phyloP scores from a whole-genome alignment of 495 filamentous ascomycete genomes.

The Geoglossum glabrum region DNA sequence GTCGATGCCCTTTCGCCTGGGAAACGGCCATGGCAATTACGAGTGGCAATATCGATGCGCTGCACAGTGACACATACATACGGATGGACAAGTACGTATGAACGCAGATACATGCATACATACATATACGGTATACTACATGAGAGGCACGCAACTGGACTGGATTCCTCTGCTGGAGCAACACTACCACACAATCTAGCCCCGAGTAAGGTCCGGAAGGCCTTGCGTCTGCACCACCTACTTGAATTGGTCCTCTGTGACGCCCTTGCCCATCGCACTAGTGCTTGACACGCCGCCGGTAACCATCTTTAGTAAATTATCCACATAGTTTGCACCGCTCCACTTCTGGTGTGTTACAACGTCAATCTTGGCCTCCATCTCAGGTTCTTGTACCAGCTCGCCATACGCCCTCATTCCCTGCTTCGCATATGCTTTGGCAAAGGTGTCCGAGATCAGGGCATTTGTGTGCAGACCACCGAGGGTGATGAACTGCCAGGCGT shows the following conservation, averaged over 20 bases:
- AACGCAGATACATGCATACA: too few species aligned
- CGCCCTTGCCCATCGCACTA: slow-evolving; percentile 89
- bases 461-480: slow-evolving; percentile 93
- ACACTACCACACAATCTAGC: too few species aligned
- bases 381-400: slow-evolving; percentile 90
- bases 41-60: background rate
- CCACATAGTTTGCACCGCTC: slow-evolving; percentile 84
- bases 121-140: too few species aligned
- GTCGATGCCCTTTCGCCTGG: too few species aligned
- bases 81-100: too few species aligned
- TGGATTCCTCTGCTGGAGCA: too few species aligned
- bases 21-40: too few species aligned
- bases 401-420: slow-evolving; percentile 93
- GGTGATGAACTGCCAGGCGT: slow-evolving; percentile 99
- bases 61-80: background rate
- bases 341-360: slow-evolving; percentile 98
- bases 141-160: too few species aligned
- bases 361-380: slow-evolving; percentile 77
- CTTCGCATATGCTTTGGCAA: slow-evolving; percentile 60
- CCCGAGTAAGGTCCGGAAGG: too few species aligned
- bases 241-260: slow-evolving; percentile 94
- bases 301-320: slow-evolving; percentile 93
- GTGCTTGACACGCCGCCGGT: slow-evolving; percentile 81
- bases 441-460: slow-evolving; percentile 72
- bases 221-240: slow-evolving; percentile 3